These are phyloP conservation scores for Beverwykella pulmonaria DNA, from an alignment of 495 filamentous ascomycete genomes.

Conservation along the genomic window DNA sequence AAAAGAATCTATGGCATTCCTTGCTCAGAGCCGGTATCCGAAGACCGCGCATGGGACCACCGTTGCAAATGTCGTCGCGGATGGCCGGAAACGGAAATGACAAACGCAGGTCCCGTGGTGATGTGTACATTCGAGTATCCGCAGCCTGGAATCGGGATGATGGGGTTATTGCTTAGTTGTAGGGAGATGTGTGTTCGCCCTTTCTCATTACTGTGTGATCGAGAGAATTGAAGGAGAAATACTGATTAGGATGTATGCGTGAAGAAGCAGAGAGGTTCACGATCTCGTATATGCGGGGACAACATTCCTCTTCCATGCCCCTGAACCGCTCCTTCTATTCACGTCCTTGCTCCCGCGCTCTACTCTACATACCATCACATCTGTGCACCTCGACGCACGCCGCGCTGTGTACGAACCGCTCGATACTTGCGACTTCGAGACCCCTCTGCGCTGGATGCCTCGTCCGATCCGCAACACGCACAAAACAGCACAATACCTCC, in stretches of 20 bases:
- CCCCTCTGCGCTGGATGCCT: not conserved
- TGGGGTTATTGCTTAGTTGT: no score
- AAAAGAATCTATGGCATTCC: not conserved
- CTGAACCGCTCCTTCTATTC: not conserved
- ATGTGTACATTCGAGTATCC: not conserved
- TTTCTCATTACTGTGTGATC: not conserved
- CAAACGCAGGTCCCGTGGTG: not conserved
- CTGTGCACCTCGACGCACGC: not conserved
- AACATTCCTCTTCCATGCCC: slow-evolving; percentile 1
- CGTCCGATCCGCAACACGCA: not conserved
- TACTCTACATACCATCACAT: not conserved
- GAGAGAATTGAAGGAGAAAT: not conserved
- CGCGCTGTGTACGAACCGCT: not conserved
- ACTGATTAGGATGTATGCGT: not conserved
- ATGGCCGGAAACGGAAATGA: no score
- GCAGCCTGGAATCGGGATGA: no score
- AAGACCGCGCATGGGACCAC: not conserved
- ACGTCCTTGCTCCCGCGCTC: not conserved
- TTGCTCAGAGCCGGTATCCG: not conserved
- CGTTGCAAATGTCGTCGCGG: not conserved
- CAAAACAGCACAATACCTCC: not conserved
- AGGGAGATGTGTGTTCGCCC: not conserved
- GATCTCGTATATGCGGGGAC: not conserved
- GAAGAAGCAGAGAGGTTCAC: not conserved
- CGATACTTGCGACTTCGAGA: not conserved